Evolutionary conservation across 1,284 basidiomycete species (phyloP).

Genomic region (Malassezia caprae): DNA sequence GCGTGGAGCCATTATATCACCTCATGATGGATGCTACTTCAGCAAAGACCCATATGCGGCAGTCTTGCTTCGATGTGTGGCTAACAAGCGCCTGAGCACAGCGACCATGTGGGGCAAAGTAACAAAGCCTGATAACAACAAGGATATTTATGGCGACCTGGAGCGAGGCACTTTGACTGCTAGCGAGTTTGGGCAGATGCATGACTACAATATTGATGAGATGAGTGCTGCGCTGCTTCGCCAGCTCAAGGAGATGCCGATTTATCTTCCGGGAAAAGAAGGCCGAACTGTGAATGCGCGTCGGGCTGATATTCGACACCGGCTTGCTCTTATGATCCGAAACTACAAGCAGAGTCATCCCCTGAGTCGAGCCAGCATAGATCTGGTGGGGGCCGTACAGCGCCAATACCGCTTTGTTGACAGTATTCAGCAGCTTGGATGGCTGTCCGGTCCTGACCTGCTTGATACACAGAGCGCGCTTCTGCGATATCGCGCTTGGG

Average conservation of each 20-base stretch:
- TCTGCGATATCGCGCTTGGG: conserved; percentile 25
- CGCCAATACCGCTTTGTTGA: background rate
- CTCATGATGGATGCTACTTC: background rate
- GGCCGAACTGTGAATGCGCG: background rate
- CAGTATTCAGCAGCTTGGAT: background rate
- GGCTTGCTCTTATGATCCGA: background rate
- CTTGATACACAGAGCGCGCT: background rate
- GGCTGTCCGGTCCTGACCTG: background rate
- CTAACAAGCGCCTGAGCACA: background rate
- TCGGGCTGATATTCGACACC: background rate
- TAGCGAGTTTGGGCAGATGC: background rate
- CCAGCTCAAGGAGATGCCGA: background rate
- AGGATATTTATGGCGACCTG: background rate
- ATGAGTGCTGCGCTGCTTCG: background rate
- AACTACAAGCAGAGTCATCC: background rate
- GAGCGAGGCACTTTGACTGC: background rate
- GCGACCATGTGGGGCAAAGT: background rate
- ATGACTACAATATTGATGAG: background rate
- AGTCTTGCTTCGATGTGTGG: background rate
- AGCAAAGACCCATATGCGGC: background rate
- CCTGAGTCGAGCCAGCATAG: background rate
- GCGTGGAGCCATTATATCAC: background rate
- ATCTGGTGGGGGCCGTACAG: background rate
- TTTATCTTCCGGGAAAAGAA: background rate
- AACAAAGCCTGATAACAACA: background rate